Conservation (phyloP, 75 land plant species). For the Cupressus sempervirens region DNA sequence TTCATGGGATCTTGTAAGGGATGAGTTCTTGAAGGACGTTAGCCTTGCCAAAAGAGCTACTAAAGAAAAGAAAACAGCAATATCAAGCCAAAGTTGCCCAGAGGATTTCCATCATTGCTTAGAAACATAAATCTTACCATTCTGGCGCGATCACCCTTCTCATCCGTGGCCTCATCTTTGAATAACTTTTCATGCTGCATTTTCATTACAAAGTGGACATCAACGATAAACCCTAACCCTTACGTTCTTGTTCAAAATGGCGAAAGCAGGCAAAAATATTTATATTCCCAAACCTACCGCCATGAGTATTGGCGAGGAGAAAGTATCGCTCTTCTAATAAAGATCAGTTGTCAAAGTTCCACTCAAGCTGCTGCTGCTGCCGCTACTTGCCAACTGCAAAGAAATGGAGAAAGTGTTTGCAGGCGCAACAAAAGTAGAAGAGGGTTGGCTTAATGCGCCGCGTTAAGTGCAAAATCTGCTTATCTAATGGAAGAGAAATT, state of each 20-base stretch:
- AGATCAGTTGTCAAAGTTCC: not conserved
- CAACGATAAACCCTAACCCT: constrained; percentile 8
- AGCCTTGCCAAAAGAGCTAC: not conserved
- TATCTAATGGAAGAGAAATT: not conserved
- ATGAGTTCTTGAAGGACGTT: not conserved
- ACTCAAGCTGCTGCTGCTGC: not conserved
- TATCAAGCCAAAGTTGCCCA: not conserved
- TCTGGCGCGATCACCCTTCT: constrained; percentile 91
- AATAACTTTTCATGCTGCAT: constrained; percentile 52
- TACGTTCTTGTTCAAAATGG: not conserved
- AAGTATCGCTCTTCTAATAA: not conserved
- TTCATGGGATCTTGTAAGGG: not conserved
- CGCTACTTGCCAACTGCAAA: not conserved
- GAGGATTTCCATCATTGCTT: not conserved
- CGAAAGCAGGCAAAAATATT: not conserved
- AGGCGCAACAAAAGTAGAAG: not conserved
- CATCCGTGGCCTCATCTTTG: constrained; percentile 86
- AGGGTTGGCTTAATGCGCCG: not conserved
- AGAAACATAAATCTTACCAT: constrained; percentile 46
- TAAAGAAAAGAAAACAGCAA: not conserved
- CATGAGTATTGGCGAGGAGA: not conserved
- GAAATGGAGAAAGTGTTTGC: not conserved
- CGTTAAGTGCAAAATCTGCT: not conserved
- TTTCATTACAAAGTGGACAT: not conserved
- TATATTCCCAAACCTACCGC: not conserved